phyloP scores from a whole-genome alignment of 1,284 basidiomycete genomes.

The Cutaneotrichosporon daszewskae region DNA sequence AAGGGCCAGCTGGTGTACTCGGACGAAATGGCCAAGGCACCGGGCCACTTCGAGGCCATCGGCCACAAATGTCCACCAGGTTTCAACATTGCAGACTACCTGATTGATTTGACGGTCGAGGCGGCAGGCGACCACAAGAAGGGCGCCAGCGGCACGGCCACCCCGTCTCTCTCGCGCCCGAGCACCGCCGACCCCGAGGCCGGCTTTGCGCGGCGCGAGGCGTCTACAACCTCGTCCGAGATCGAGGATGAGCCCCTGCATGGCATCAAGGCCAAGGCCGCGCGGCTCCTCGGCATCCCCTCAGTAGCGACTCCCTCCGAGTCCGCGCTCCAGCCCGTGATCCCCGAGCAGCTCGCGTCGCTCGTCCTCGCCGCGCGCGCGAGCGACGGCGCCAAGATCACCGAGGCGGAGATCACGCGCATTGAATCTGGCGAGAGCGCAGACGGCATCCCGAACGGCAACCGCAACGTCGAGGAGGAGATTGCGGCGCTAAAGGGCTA shows the following conservation, averaged over 20 bases:
- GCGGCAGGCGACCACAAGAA: constrained; percentile 49
- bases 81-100: constrained; percentile 92
- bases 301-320: constrained; percentile 34
- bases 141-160: background rate
- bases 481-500: constrained; percentile 65
- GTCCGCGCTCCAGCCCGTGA: constrained; percentile 42
- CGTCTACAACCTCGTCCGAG: background rate
- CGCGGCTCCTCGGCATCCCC: constrained; percentile 66
- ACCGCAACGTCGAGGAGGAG: constrained; percentile 51
- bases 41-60: constrained; percentile 71
- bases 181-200: constrained; percentile 11
- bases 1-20: constrained; percentile 78
- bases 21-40: constrained; percentile 66
- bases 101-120: constrained; percentile 86
- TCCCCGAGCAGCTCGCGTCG: constrained; percentile 64
- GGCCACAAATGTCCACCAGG: constrained; percentile 85
- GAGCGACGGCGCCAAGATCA: constrained; percentile 61
- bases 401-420: constrained; percentile 61
- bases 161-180: background rate
- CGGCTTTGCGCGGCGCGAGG: constrained; percentile 6
- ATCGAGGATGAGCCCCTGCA: constrained; percentile 5
- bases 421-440: constrained; percentile 45
- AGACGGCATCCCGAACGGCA: constrained; percentile 25
- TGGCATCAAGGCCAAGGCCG: constrained; percentile 64
- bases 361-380: constrained; percentile 66